phyloP scores from a whole-genome alignment of 1,284 basidiomycete genomes.

The Marasmius tenuissimus region DNA sequence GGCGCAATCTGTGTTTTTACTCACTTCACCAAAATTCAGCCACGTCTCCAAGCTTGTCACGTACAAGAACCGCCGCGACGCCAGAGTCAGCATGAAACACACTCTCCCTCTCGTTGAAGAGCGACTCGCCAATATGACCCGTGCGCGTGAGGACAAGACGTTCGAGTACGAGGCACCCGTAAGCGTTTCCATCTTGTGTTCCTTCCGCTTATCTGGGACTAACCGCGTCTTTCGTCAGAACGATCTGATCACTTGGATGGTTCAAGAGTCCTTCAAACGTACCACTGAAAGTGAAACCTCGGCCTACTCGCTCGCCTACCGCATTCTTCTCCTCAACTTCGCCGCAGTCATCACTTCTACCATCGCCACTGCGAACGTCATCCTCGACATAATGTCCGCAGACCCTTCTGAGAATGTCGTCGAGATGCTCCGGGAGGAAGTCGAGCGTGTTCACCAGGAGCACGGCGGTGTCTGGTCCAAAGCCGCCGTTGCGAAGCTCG shows the following conservation, averaged over 20 bases:
- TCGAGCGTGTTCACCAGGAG: conserved; percentile 8
- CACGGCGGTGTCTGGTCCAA: conserved; percentile 17
- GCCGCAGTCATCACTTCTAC: conserved; percentile 13
- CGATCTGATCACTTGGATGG: conserved; percentile 20
- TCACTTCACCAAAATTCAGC: neutral
- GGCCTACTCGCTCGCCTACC: conserved; percentile 13
- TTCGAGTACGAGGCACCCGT: conserved; percentile 18
- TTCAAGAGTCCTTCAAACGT: conserved; percentile 19
- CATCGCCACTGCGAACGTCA: conserved; percentile 16
- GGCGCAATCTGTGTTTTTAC: neutral
- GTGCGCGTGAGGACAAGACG: conserved; percentile 11
- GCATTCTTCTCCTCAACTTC: conserved; percentile 14
- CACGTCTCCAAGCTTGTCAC: conserved; percentile 16
- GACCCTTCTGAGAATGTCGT: conserved; percentile 9
- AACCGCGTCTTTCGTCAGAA: conserved; percentile 3
- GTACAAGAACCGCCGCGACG: conserved; percentile 16
- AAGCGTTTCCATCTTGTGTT: neutral
- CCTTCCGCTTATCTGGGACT: neutral
- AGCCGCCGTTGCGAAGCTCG: conserved; percentile 12
- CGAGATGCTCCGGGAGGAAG: conserved; percentile 15
- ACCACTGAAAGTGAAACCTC: conserved; percentile 14
- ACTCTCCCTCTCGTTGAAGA: conserved; percentile 15
- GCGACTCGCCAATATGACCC: conserved; percentile 15
- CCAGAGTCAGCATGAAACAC: conserved; percentile 16
- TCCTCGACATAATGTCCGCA: conserved; percentile 18